Conservation (phyloP, 2,329 filamentous ascomycete species). For the Escovopsis sp. region DNA sequence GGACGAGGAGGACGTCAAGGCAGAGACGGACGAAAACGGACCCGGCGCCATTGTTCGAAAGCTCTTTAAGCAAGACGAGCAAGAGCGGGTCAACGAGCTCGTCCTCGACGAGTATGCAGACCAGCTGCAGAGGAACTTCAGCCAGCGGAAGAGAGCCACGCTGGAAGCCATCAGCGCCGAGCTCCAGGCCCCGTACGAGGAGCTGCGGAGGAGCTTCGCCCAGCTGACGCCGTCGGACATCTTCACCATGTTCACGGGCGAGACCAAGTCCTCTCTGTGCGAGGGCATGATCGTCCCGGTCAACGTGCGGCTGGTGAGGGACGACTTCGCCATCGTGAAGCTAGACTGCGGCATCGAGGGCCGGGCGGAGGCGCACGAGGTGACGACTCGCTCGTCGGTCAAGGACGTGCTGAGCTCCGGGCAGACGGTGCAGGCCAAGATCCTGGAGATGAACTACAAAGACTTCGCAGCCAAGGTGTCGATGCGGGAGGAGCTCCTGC, state of each 20-base stretch:
- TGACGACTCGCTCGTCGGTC: slow-evolving; percentile 57
- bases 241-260: slow-evolving; percentile 93
- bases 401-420: slow-evolving; percentile 61
- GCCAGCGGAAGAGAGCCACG: slow-evolving; percentile 87
- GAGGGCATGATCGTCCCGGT: slow-evolving; percentile 90
- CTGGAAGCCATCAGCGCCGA: slow-evolving; percentile 93
- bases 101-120: slow-evolving; percentile 95
- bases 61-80: slow-evolving; percentile 85
- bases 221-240: slow-evolving; percentile 59
- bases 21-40: slow-evolving; percentile 80
- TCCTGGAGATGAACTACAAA: slow-evolving; percentile 76
- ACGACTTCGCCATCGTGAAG: slow-evolving; percentile 85
- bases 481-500: slow-evolving; percentile 66
- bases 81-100: slow-evolving; percentile 90
- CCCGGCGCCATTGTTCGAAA: slow-evolving; percentile 83
- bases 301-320: slow-evolving; percentile 73
- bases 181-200: slow-evolving; percentile 84
- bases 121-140: slow-evolving; percentile 84
- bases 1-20: slow-evolving; percentile 95
- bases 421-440: slow-evolving; percentile 78
- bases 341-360: slow-evolving; percentile 92
- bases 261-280: slow-evolving; percentile 68
- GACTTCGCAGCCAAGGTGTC: slow-evolving; percentile 73
- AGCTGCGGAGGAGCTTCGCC: slow-evolving; percentile 70
- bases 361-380: slow-evolving; percentile 67